Evolutionary conservation across 129 eudicot species (phyloP), one percentile per base, ranked within the genome.

Genomic region (Chrysanthemum makinoi): DNA sequence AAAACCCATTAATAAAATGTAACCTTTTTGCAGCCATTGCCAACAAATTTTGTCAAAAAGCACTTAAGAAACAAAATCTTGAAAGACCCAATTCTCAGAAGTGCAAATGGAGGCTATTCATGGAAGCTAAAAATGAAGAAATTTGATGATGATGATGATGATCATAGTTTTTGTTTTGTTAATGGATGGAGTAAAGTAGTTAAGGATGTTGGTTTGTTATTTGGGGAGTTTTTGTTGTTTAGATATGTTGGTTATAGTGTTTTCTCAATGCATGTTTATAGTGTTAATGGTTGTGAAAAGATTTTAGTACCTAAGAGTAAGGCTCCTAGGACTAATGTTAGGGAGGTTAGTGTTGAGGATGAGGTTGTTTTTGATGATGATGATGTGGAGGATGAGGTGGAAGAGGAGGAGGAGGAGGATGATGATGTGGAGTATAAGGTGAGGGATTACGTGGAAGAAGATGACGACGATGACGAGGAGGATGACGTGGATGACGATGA

Each of bases 201-300:
- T 69, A 14, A 52, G 39, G 80, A 77, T 51, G 55, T 56, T 22
- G 10, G n/a, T 1, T 62, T 77, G 70, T 30, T 17, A 5, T 77
- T 69, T 77, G 75, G 65, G 49, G 65, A 77, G 69, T 77, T 77
- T 61, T 47, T 77, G 6, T 12, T 60, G 2, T 77, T 77, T 52
- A 16, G 8, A 11, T 53, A 60, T 14, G 64, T 69, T 62, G 70
- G 70, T 77, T 10, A 69, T 33, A 35, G 57, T 7, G 62, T 56
- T n/a, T 77, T 77, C 57, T 20, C 2, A 39, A 0, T 77, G 39
- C 11, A 20, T 3, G 16, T 77, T 5, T 77, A 68, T 17, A 43
- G 57, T 43, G 70, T 75, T 35, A 50, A 19, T 62, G 80, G 80
- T 16, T 77, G 80, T 39, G 57, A 69, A 69, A 69, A 14, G 24